phyloP scores from a whole-genome alignment of 371 early-diverging fungal genomes.

The Zychaea mexicana region DNA sequence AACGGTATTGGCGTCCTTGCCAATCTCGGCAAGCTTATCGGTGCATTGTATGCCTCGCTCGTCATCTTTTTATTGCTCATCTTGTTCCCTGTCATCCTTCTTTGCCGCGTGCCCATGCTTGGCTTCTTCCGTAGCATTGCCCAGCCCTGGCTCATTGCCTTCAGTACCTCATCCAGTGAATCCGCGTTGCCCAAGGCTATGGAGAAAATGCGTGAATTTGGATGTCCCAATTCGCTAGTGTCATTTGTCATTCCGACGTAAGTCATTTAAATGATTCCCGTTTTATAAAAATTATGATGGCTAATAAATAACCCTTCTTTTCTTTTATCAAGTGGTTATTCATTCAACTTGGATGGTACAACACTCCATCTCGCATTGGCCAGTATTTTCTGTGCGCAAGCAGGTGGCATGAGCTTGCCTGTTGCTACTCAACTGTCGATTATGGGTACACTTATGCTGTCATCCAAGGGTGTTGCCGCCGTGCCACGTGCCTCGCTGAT shows the following conservation, averaged over 20 bases:
- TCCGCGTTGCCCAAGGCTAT: conserved; percentile 79
- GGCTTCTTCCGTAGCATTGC: conserved; percentile 58
- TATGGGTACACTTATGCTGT: conserved; percentile 76
- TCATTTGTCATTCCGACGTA: conserved; percentile 73
- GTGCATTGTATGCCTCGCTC: conserved; percentile 64
- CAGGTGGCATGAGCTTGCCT: conserved; percentile 58
- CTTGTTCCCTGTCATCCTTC: conserved; percentile 66
- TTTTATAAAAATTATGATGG: background rate
- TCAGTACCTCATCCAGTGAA: conserved; percentile 85
- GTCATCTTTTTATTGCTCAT: conserved; percentile 62
- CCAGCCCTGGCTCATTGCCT: conserved; percentile 79
- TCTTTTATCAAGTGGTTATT: conserved; percentile 64
- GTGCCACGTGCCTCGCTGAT: conserved; percentile 77
- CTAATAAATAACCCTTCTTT: background rate
- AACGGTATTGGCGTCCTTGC: conserved; percentile 68
- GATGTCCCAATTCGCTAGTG: conserved; percentile 72
- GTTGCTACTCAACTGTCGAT: conserved; percentile 69
- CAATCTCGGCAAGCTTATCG: conserved; percentile 72
- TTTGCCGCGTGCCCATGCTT: conserved; percentile 57
- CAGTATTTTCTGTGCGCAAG: conserved; percentile 70
- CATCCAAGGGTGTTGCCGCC: conserved; percentile 84
- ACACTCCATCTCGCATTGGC: conserved; percentile 76
- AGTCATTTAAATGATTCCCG: too few species aligned
- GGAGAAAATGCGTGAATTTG: conserved; percentile 73
- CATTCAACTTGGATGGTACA: conserved; percentile 84